Base-by-base conservation (phyloP, 1,139 yeast species). In the Blastobotrys persicus region DNA sequence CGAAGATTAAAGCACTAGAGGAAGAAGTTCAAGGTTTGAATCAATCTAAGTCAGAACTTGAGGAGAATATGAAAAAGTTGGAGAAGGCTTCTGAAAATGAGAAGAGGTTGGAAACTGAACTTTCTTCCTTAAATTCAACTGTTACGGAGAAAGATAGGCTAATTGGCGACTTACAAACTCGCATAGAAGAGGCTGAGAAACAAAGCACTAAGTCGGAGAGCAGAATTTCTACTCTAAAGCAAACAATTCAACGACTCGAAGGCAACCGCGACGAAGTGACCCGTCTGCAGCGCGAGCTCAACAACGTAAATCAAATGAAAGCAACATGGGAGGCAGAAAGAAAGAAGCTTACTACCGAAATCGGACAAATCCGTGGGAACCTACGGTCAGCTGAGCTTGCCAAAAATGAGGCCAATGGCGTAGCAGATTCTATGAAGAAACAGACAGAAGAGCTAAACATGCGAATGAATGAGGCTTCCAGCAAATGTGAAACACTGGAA, bases 371-470 rank as follows among this genome's bases (percentile, higher is more conserved):
- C 7, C 52, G 54, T 38, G 49, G 51, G 26, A 49, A 54, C 33
- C 31, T 60, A 13, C 47, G 53, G 37, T 45, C 55, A 11, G 49
- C 50, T 18, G 55, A 53, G 40, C 46, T 54, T 17, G 62, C 59
- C 26, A 57, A 52, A 39, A 28, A 39, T 7, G 47, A 55, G 23
- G 58, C 60, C 18, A 51, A 46, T 28, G 34, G 46, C 53, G 56
- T 45, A 19, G 45, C 59, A 17, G 52, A 53, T 61, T 63, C 49
- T 5, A 52, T 59, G 50, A 50, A 79, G 57, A 83, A 82, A 55
- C 95, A 89, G 64, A 79, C 83, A 50, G 96, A 89, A 44, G 98
- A 91, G 61, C 68, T 88, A 46, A 67, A 75, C 4, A 78, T 85
- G 77, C 80, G 85, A 48, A 69, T 83, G 31, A 79, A 79, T 54